Conservation (phyloP, 192 early-diverging fungal genomes). For the Entomortierella parvispora region DNA sequence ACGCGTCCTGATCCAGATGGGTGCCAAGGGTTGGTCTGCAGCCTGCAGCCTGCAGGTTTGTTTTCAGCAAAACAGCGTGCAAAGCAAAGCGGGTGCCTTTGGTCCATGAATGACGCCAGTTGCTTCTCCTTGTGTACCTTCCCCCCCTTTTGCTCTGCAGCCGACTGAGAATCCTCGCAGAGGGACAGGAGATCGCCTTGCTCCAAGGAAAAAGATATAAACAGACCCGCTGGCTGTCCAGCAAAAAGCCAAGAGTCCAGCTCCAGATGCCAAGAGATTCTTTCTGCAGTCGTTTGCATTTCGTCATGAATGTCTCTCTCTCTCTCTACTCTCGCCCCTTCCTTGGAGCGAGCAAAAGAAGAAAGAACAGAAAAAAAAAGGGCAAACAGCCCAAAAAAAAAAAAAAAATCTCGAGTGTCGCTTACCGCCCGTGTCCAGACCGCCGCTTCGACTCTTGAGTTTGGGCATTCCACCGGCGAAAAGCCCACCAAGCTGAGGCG, state of each 20-base stretch:
- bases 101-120: no score
- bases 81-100: no score
- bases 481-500: conserved; percentile 65
- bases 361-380: conserved; percentile 11
- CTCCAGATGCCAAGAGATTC: no score
- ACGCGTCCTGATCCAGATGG: no score
- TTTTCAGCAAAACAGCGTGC: no score
- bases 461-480: conserved; percentile 74
- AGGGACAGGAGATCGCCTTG: not conserved
- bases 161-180: not conserved
- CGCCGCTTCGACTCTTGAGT: conserved; percentile 65
- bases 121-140: no score
- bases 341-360: conserved; percentile 3
- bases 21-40: no score
- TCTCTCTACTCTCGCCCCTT: not conserved
- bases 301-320: not conserved
- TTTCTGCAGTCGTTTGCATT: no score
- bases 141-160: no score
- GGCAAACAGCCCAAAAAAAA: conserved; percentile 11
- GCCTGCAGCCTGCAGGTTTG: no score
- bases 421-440: conserved; percentile 61
- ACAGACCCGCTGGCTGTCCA: not conserved
- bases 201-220: not conserved
- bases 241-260: not conserved
- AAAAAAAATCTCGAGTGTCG: not conserved